A percentile compares a stretch with the other conserved stretches of the same genome.
Conservation (phyloP, 1,284 basidiomycete species). For the Cutaneotrichosporon sp. region DNA sequence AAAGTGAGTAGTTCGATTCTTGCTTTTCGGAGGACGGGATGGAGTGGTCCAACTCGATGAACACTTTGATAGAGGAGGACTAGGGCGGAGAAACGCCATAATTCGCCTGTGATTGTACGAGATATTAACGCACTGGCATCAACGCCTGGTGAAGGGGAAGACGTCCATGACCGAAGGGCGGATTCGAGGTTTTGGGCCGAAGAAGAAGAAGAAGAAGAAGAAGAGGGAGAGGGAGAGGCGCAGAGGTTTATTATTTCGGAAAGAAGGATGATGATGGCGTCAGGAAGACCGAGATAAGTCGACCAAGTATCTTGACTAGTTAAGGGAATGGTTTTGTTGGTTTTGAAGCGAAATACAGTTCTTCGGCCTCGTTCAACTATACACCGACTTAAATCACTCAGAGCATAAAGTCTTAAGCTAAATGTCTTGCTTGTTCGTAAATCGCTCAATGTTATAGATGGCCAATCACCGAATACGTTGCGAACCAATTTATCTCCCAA, state of each 20-base stretch:
- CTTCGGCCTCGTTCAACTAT: conserved; percentile 33
- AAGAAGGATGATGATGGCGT: conserved; percentile 35
- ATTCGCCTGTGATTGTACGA: conserved; percentile 33
- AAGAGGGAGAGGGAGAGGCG: too few species aligned
- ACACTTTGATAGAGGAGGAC: conserved; percentile 35
- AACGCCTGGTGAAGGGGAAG: background rate
- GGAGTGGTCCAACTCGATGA: conserved; percentile 32
- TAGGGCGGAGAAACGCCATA: conserved; percentile 31
- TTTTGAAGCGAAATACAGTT: conserved; percentile 21
- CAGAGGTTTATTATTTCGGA: conserved; percentile 37
- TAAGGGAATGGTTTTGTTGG: too few species aligned
- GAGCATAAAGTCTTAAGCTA: conserved; percentile 31
- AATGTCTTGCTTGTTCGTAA: conserved; percentile 29
- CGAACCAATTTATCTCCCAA: conserved; percentile 34
- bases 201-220: too few species aligned
- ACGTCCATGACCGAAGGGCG: conserved; percentile 27
- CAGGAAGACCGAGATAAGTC: conserved; percentile 38
- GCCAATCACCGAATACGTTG: conserved; percentile 25
- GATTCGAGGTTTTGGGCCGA: conserved; percentile 29
- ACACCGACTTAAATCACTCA: conserved; percentile 35
- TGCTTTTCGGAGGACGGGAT: conserved; percentile 32
- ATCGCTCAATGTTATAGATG: conserved; percentile 24
- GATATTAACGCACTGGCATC: conserved; percentile 31
- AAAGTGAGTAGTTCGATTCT: conserved; percentile 30
- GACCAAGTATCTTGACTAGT: conserved; percentile 32